Evolutionary conservation across 2,329 filamentous ascomycete species (phyloP).

Genomic region (Pseudogymnoascus sp.): DNA sequence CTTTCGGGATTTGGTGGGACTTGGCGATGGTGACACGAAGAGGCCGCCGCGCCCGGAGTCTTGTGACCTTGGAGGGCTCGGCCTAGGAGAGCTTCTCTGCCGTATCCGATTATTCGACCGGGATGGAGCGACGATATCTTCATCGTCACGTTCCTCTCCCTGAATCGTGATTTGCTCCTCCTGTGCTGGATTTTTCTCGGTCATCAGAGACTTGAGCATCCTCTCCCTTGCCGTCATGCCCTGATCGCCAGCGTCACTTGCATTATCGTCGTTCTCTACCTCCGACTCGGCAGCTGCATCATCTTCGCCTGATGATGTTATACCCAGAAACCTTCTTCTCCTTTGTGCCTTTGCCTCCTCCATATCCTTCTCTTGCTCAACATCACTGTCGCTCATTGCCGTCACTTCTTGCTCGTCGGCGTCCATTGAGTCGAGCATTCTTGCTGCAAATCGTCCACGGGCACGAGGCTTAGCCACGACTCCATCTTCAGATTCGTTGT

Average conservation of each 20-base stretch:
- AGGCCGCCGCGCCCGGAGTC: not conserved
- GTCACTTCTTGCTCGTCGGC: not conserved
- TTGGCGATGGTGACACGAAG: constrained; percentile 11
- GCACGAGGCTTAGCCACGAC: not conserved
- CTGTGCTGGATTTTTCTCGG: not conserved
- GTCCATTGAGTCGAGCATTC: constrained; percentile 1
- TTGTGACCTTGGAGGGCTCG: constrained; percentile 20
- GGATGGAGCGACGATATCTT: constrained; percentile 34
- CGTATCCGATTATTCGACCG: constrained; percentile 33
- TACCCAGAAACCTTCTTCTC: not conserved
- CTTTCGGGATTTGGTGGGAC: constrained; percentile 9
- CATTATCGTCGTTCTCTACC: not conserved
- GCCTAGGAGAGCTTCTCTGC: constrained; percentile 39
- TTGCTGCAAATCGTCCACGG: constrained; percentile 5
- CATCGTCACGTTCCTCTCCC: constrained; percentile 28
- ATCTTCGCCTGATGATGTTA: constrained; percentile 6
- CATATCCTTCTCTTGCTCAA: not conserved
- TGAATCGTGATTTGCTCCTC: constrained; percentile 8
- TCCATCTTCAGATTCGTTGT: not conserved
- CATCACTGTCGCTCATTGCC: not conserved
- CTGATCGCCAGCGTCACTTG: not conserved
- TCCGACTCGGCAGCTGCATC: not conserved
- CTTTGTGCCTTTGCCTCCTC: not conserved
- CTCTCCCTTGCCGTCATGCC: not conserved
- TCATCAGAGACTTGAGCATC: constrained; percentile 3